Evolutionary conservation across 2,329 filamentous ascomycete species (phyloP), one percentile per base, ranked within the genome.

Genomic region (Fusarium sarcochroum): DNA sequence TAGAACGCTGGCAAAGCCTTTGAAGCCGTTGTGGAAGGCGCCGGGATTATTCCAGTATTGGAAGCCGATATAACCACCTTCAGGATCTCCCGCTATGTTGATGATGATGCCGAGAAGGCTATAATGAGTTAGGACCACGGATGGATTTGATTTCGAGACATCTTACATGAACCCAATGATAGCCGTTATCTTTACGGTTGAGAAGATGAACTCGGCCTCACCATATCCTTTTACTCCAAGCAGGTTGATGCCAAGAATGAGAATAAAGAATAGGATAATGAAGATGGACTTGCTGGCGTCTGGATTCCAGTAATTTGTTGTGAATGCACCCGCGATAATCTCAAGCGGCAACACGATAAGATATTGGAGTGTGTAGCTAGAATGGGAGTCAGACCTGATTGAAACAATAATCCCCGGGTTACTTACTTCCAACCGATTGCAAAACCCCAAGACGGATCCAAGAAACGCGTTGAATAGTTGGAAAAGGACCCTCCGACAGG

Each of bases 361-460:
- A 93, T 94, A 97, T 80, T 97, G 92, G 60, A 97, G 78, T 7
- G 92, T 92, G 76, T 97, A 97, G 74, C 90, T 92, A 3, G n/a
- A 20, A 17, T 14, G 7, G 6, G 30, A 15, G 50, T 65, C 17
- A 58, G 47, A 10, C n/a, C 23, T 10, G 41, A n/a, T n/a, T n/a
- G n/a, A n/a, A n/a, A n/a, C n/a, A n/a, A n/a, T n/a, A n/a, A n/a
- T n/a, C n/a, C 23, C 23, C 7, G 23, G 15, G 11, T 25, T 6
- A 38, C 58, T 64, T 77, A 92, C 85, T 97, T 97, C 93, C 93
- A 97, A 11, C 93, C 94, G 93, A 97, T 97, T 27, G 93, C 93
- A 76, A 97, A 97, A 0, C 93, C 94, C 93, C 93, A 97, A 1
- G 94, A 94, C 1, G 94, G 95, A 76, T 98, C 94, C n/a, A 98